Percentiles rank a stretch among this genome's conserved stretches.
phyloP scores from a whole-genome alignment of 2,329 filamentous ascomycete genomes.

The Proliferodiscus dingleyae region DNA sequence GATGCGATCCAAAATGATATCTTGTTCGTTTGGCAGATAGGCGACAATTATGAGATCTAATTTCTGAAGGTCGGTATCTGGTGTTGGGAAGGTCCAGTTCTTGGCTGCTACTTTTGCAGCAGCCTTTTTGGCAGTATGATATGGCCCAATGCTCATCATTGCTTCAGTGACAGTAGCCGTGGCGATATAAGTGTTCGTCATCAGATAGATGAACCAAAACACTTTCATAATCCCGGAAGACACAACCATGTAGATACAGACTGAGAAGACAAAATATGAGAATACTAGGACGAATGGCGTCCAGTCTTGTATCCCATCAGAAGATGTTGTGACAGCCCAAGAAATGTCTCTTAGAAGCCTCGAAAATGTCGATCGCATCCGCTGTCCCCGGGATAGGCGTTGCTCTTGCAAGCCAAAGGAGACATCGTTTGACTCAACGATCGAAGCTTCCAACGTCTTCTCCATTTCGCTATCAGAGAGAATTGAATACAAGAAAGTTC shows the following conservation, averaged over 20 bases:
- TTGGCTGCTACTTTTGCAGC: slow-evolving; percentile 35
- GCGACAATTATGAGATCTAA: slow-evolving; percentile 45
- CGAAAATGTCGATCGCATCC: not conserved
- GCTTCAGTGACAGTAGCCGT: slow-evolving; percentile 38
- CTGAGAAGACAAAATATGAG: slow-evolving; percentile 39
- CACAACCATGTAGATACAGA: slow-evolving; percentile 38
- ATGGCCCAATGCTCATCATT: slow-evolving; percentile 35
- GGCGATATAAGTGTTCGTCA: slow-evolving; percentile 40
- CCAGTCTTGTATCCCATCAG: slow-evolving; percentile 18
- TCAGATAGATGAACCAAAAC: slow-evolving; percentile 42
- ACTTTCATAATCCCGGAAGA: slow-evolving; percentile 33
- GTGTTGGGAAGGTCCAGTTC: slow-evolving; percentile 38
- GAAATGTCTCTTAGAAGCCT: not conserved
- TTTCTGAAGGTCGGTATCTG: slow-evolving; percentile 36
- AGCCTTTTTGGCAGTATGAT: slow-evolving; percentile 33
- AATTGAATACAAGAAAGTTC: not conserved
- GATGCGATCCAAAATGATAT: slow-evolving; percentile 44
- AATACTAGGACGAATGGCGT: slow-evolving; percentile 26
- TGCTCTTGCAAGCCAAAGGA: slow-evolving; percentile 1
- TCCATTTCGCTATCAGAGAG: not conserved
- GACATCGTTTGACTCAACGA: slow-evolving; percentile 1
- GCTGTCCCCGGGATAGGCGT: not conserved
- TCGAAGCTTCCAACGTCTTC: not conserved
- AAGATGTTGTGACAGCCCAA: slow-evolving; percentile 2
- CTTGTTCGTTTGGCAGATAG: slow-evolving; percentile 45